A percentile compares a stretch with the other conserved stretches of the same genome.
phyloP scores from a whole-genome alignment of 1,284 basidiomycete species.

The Tilletia setariae region DNA sequence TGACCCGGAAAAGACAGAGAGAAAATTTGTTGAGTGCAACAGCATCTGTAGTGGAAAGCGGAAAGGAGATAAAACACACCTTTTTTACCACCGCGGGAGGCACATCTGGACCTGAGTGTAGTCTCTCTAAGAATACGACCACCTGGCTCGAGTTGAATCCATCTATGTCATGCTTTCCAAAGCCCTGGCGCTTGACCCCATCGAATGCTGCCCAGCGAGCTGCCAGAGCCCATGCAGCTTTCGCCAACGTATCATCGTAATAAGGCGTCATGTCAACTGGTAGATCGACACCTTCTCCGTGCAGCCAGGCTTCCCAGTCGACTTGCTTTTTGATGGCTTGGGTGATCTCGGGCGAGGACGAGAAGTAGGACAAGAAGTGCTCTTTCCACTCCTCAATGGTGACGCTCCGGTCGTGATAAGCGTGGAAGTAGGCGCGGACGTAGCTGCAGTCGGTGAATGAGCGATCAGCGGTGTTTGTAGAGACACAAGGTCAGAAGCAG shows the following conservation, averaged over 20 bases:
- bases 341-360: constrained; percentile 56
- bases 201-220: constrained; percentile 66
- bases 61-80: constrained; percentile 8
- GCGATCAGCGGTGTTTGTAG: neutral
- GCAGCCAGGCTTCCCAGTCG: constrained; percentile 74
- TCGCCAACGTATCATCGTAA: constrained; percentile 77
- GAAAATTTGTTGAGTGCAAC: too few relatives aligned
- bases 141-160: constrained; percentile 50
- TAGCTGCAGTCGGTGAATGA: constrained; percentile 57
- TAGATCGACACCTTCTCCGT: constrained; percentile 73
- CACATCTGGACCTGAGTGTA: constrained; percentile 54
- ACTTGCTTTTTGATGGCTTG: constrained; percentile 64
- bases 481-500: neutral
- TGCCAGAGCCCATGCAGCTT: constrained; percentile 66
- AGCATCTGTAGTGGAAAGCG: neutral
- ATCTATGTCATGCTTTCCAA: constrained; percentile 19
- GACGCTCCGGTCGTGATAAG: constrained; percentile 69
- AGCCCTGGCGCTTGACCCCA: constrained; percentile 19
- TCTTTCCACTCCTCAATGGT: constrained; percentile 82
- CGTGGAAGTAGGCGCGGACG: constrained; percentile 69
- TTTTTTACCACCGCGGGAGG: constrained; percentile 45
- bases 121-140: constrained; percentile 59
- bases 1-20: too few relatives aligned
- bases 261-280: constrained; percentile 68
- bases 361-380: constrained; percentile 78